Base-by-base conservation (phyloP, 768 basidiomycete genomes). In the Mycena latifolia region DNA sequence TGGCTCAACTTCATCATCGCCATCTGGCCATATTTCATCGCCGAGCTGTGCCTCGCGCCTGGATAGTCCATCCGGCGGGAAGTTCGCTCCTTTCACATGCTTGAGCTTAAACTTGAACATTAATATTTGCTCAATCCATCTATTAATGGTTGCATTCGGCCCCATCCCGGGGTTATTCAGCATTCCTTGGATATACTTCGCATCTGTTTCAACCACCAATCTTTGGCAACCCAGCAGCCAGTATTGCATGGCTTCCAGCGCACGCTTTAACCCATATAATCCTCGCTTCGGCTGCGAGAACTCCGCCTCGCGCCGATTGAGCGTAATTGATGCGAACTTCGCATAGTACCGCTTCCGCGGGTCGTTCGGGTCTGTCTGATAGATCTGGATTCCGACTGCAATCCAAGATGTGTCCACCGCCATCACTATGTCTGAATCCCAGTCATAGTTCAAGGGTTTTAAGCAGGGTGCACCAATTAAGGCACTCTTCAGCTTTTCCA, bases 371-470 rank as follows among this genome's bases (percentile, higher is more conserved):
- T 69, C 55, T n/a, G 39, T 20, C 22, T 10, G 77, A 33, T 14
- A 71, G 24, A 2, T 70, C 41, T 1, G 77, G 47, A 0, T 65
- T 65, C 18, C 57, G 11, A 3, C 62, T 22, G 11, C 67, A 58
- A 12, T 63, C 9, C 52, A 31, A 0, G 68, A 74, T 0, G 75
- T 73, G 58, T 80, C 76, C 0, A 79, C 79, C 5, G 77, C 64
- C 6, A 80, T 39, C 10, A 76, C 72, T 15, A 39, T 39, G 15
- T 39, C 37, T 14, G 37, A 39, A 17, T 10, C 15, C 2, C 68
- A 75, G 0, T 48, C n/a, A 37, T 79, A 79, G 58, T 79, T 70
- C 20, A 79, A 71, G 0, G 75, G 67, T 0, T 62, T 59, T 1
- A 78, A 29, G 3, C 69, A 71, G 1, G 77, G 76, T 5, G 47